Percentiles rank a stretch among this genome's conserved stretches.
phyloP scores from a whole-genome alignment of 306 rosid genomes.

The Ochetophila trinervis region DNA sequence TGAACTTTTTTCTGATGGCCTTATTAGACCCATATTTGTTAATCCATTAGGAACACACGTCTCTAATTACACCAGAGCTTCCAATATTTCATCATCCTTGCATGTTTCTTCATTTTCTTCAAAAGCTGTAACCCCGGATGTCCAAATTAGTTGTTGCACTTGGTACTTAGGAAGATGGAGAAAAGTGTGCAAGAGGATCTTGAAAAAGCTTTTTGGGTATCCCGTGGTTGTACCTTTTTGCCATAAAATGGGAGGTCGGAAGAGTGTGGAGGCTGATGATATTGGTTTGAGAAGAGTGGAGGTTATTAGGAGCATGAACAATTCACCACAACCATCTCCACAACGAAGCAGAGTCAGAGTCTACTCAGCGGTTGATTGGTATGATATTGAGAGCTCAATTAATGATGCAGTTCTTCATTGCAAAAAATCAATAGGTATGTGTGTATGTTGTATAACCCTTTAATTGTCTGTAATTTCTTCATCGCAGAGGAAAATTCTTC shows the following conservation, averaged over 20 bases:
- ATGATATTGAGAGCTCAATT: conserved; percentile 47
- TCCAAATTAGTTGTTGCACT: conserved; percentile 12
- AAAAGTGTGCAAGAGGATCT: conserved; percentile 26
- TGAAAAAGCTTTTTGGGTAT: conserved; percentile 28
- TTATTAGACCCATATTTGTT: conserved; percentile 35
- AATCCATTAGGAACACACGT: conserved; percentile 17
- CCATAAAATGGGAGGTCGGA: conserved; percentile 26
- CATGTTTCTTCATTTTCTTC: conserved; percentile 21
- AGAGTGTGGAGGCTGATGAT: conserved; percentile 38
- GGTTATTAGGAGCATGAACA: conserved; percentile 28
- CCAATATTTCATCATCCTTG: conserved; percentile 29
- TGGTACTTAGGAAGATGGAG: conserved; percentile 37
- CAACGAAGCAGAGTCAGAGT: conserved; percentile 7
- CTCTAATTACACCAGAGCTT: conserved; percentile 17
- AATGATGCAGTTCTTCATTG: conserved; percentile 69
- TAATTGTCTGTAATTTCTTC: neutral
- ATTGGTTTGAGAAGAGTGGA: conserved; percentile 31
- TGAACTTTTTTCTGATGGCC: conserved; percentile 60
- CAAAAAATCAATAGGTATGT: conserved; percentile 61
- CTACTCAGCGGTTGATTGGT: neutral
- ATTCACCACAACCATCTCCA: conserved; percentile 39
- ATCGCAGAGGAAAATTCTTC: neutral
- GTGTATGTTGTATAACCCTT: neutral
- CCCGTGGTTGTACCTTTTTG: conserved; percentile 18
- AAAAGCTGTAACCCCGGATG: neutral